Base-by-base conservation (phyloP, 2,329 filamentous ascomycete species). In the Colletotrichum gloeosporioides region DNA sequence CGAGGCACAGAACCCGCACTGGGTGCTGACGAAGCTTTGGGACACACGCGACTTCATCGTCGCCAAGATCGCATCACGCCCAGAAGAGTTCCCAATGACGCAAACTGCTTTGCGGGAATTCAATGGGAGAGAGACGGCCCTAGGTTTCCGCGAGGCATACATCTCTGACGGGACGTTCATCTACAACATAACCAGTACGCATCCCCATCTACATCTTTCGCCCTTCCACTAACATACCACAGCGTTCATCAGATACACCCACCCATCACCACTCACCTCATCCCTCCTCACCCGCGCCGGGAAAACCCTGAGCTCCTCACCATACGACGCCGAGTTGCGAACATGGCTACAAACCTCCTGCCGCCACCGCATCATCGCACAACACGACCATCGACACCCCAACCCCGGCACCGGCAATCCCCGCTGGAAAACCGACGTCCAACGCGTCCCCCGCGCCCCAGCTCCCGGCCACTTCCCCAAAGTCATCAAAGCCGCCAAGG, bases 391-490 rank as follows among this genome's bases (percentile, higher is more conserved):
- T 15, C 22, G 22, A 29, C 27, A 49, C 4, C 9, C 39, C 18
- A 8, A 12, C 39, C 18, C 25, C 12, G 22, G 12, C 2, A 16
- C 12, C 7, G 18, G n/a, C 13, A 27, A 29, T 0, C 8, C 55
- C 13, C 22, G 9, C 12, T 59, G 55, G 55, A 59, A 29, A 1
- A 59, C 27, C 13, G 27, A 15, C 25, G 7, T 18, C 1, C 25
- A 16, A 25, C 0, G 27, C 55, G 16, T 0, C 22, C 22, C 55
- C 0, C 13, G 0, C 3, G 25, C 27, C 4, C 55, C 55, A 29
- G 18, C 12, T 3, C 55, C 55, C 7, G 55, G 25, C 13, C 22
- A 59, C 0, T 18, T n/a, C 25, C 55, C 55, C 15, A 29, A 59
- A 0, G 1, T 59, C 13, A 59, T 59, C 55, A 59, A 59, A 15